phyloP scores from a whole-genome alignment of 306 rosid genomes.

The Rosa rugosa region DNA sequence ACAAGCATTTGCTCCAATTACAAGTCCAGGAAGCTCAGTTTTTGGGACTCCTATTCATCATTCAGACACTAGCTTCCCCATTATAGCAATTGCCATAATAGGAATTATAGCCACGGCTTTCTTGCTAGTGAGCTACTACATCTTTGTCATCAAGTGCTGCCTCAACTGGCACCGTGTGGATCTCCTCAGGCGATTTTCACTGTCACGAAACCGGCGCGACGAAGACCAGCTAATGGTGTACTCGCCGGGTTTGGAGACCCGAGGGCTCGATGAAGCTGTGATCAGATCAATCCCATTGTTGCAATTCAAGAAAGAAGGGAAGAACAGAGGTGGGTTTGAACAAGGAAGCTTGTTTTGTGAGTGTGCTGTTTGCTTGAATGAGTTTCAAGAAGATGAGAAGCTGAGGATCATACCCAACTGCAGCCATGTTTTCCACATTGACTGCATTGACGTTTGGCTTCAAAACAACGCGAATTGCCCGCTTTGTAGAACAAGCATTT shows the following conservation, averaged over 20 bases:
- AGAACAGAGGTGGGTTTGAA: conserved; percentile 4
- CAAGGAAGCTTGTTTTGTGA: conserved; percentile 40
- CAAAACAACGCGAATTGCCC: conserved; percentile 93
- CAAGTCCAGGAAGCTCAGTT: conserved; percentile 45
- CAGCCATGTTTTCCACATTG: conserved; percentile 80
- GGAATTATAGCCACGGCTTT: conserved; percentile 90
- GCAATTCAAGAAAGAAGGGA: conserved; percentile 49
- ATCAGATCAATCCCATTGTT: conserved; percentile 78
- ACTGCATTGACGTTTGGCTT: conserved; percentile 96
- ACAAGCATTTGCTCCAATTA: conserved; percentile 43
- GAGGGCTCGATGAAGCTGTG: conserved; percentile 77
- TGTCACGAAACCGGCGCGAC: conserved; percentile 40
- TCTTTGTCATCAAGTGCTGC: conserved; percentile 96
- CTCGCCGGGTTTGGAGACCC: conserved; percentile 39
- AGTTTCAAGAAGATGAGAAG: conserved; percentile 72
- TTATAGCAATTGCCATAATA: conserved; percentile 81
- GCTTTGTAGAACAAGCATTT: conserved; percentile 81
- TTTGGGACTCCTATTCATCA: conserved; percentile 42
- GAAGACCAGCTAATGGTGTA: conserved; percentile 35
- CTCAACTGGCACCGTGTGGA: conserved; percentile 95
- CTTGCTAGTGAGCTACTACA: conserved; percentile 81
- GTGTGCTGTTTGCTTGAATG: conserved; percentile 89
- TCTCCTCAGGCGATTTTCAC: conserved; percentile 67
- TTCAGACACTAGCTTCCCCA: conserved; percentile 70
- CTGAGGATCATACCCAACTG: conserved; percentile 84